phyloP scores from a whole-genome alignment of 1,139 yeast genomes.

The Geotrichum australiense region DNA sequence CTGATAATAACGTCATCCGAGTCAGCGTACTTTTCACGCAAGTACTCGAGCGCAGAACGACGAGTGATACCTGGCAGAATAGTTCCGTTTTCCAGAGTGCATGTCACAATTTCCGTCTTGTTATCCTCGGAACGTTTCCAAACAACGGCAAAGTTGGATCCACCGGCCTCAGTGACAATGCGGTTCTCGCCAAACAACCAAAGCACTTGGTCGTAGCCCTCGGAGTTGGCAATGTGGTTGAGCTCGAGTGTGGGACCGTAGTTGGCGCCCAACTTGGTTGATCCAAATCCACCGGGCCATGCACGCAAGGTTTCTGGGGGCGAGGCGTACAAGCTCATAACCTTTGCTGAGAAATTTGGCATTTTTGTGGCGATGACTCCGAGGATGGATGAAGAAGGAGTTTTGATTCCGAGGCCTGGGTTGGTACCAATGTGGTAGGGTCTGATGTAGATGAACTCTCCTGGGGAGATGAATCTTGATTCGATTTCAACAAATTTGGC shows the following conservation, averaged over 20 bases:
- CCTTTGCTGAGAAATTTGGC: slow-evolving; percentile 29
- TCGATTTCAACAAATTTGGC: slow-evolving; percentile 37
- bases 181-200: slow-evolving; percentile 41
- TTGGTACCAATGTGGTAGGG: slow-evolving; percentile 33
- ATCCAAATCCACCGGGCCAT: slow-evolving; percentile 45
- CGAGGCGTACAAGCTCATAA: slow-evolving; percentile 36
- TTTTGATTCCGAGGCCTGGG: slow-evolving; percentile 37
- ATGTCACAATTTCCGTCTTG: slow-evolving; percentile 38
- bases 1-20: slow-evolving; percentile 28
- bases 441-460: slow-evolving; percentile 30
- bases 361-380: slow-evolving; percentile 37
- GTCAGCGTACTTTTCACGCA: slow-evolving; percentile 26
- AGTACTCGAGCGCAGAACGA: slow-evolving; percentile 38
- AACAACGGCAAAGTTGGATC: slow-evolving; percentile 40
- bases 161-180: slow-evolving; percentile 43
- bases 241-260: slow-evolving; percentile 42
- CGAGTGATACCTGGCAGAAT: slow-evolving; percentile 43
- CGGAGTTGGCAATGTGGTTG: slow-evolving; percentile 34
- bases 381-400: slow-evolving; percentile 37
- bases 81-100: slow-evolving; percentile 38
- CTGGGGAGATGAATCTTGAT: slow-evolving; percentile 30
- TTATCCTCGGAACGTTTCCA: slow-evolving; percentile 32
- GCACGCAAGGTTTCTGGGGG: slow-evolving; percentile 39
- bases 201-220: slow-evolving; percentile 41
- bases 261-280: slow-evolving; percentile 42